Base-by-base conservation (phyloP, 148 eudicot genomes). In the Vaccinium myrtillus region DNA sequence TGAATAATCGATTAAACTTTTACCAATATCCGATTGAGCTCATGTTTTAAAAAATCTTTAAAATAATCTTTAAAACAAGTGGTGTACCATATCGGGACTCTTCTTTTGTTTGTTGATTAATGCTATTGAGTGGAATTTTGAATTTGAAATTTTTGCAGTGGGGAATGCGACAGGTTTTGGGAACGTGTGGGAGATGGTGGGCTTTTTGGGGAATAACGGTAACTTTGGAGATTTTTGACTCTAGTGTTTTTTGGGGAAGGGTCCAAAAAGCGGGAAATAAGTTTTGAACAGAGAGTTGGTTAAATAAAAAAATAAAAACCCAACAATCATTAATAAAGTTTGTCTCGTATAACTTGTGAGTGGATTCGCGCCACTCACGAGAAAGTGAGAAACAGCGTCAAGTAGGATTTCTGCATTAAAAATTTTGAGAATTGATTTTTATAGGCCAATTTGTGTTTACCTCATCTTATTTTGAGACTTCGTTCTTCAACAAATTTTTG, bases 121-220 rank as follows among this genome's bases (percentile, higher is more conserved):
- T 80, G 48, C 58, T 56, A 16, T 18, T 61, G 50, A 23, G 70
- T 36, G 56, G 13, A 55, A 11, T 5, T 87, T 89, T 84, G 89
- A 89, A 89, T 89, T 89, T 89, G 91, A 89, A 89, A 85, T 5
- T 10, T n/a, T 79, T 85, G 78, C 80, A 55, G 80, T 32, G 87
- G 86, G 71, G 43, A 67, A 21, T 65, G 85, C 69, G 73, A 32
- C n/a, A 10, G 36, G 49, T 13, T 0, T 32, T 55, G 13, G 11
- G 5, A 19, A 2, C 32, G 49, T 43, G 11, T 15, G 67, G 5
- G 59, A 55, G 25, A 43, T 43, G 6, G 46, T 48, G 43, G 30
- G 61, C 1, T 27, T 78, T 79, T 1, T 14, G 15, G 23, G 50
- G 36, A 43, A 7, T 39, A 84, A 84, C 86, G 86, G 86, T 67